Percentiles rank a stretch among this genome's conserved stretches.
phyloP scores from a whole-genome alignment of 2,329 filamentous ascomycete genomes.

The Pleomassaria siparia region DNA sequence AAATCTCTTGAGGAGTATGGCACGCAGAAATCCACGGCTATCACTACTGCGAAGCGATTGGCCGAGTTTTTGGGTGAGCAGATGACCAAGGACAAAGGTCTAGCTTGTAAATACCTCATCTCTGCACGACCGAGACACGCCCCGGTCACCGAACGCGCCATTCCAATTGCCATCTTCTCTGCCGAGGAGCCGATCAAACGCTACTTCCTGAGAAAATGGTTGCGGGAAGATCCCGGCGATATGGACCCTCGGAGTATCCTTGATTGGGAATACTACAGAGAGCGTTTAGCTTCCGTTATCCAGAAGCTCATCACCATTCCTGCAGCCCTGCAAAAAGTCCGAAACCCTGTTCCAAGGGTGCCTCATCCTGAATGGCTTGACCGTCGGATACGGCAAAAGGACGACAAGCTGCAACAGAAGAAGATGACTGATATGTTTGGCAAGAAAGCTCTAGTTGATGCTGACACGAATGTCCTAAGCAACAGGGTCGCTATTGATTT shows the following conservation, averaged over 20 bases:
- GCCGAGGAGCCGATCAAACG: conserved; percentile 86
- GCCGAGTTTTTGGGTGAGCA: conserved; percentile 96
- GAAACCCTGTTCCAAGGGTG: conserved; percentile 91
- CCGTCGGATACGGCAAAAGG: conserved; percentile 87
- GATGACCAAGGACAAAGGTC: conserved; percentile 98
- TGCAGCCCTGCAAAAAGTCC: conserved; percentile 89
- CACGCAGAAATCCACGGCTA: conserved; percentile 95
- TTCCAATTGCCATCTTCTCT: conserved; percentile 96
- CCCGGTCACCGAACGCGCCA: conserved; percentile 89
- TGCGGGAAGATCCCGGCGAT: conserved; percentile 87
- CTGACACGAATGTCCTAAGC: conserved; percentile 63
- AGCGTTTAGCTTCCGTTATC: conserved; percentile 93
- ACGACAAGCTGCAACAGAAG: conserved; percentile 97
- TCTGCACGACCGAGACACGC: conserved; percentile 82
- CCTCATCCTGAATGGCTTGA: conserved; percentile 97
- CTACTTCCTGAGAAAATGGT: conserved; percentile 89
- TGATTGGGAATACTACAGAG: conserved; percentile 97
- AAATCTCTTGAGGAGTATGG: conserved; percentile 98
- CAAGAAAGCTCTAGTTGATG: conserved; percentile 72
- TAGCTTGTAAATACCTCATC: conserved; percentile 99
- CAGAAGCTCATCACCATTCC: conserved; percentile 99
- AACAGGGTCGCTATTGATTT: conserved; percentile 65
- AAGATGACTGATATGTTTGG: conserved; percentile 94
- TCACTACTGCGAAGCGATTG: conserved; percentile 91
- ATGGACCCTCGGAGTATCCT: conserved; percentile 88